Evolutionary conservation across 108 stramenopile species (phyloP), one percentile per base, ranked within the genome.

Genomic region (Nannochloropsis gaditana): DNA sequence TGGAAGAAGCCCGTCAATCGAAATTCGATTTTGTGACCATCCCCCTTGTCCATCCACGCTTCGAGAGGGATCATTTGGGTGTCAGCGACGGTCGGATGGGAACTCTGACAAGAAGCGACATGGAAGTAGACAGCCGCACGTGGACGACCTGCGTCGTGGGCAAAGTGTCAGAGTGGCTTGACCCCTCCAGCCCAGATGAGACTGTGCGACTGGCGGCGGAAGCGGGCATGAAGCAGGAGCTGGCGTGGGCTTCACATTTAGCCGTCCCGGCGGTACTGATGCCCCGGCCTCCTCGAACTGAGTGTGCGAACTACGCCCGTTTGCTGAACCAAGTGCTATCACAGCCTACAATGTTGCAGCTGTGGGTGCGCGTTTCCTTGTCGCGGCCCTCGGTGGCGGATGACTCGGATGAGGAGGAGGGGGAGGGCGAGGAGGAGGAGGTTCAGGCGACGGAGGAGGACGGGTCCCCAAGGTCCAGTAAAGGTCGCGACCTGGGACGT

Each of bases 171-270:
- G 92, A 92, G 43, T 92, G 91, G 91, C 85, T 91, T 5, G 91
- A 90, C 83, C 80, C 85, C n/a, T 90, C 89, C 44, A 59, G 50
- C 19, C 79, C 89, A 9, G 89, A 83, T 43, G 80, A 45, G n/a
- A 86, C 79, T 3, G 44, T 85, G 21, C 84, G 89, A 42, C 88
- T 73, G 79, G 89, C 88, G 31, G 45, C 87, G 80, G 92, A 91
- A 79, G 45, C 45, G 21, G 91, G 91, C 1, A 82, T 92, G 45
- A 89, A 87, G 73, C 91, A 89, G 85, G 92, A 93, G 90, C 83
- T 96, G 83, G 95, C 94, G 84, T 98, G 95, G 95, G 96, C 95
- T 31, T 91, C 89, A 17, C 97, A 98, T 86, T 93, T 98, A 92
- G 92, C 92, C 9, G 91, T 98, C 15, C 95, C 96, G 1, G 95